Percentiles rank a stretch among this genome's conserved stretches.
Conservation (phyloP, 169 alveolate species). For the Plasmodium gaboni region DNA sequence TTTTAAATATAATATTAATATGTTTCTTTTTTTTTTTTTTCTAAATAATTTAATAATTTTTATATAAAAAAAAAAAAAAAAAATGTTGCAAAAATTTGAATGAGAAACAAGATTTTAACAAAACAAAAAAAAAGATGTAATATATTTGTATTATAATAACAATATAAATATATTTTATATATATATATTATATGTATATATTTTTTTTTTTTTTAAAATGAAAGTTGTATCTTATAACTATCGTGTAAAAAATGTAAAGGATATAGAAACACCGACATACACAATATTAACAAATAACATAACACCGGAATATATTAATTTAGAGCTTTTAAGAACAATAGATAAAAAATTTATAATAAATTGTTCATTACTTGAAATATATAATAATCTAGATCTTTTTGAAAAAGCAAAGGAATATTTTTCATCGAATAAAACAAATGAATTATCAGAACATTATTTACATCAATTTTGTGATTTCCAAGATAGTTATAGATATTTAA, state of each 20-base stretch:
- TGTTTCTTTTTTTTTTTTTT: too few species aligned
- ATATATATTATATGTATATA: neutral
- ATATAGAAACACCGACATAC: slow-evolving; percentile 62
- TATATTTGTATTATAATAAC: too few species aligned
- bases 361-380: slow-evolving; percentile 58
- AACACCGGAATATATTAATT: slow-evolving; percentile 55
- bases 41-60: too few species aligned
- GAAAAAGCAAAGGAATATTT: slow-evolving; percentile 60
- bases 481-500: slow-evolving; percentile 57
- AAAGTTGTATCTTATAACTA: slow-evolving; percentile 10
- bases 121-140: too few species aligned
- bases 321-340: slow-evolving; percentile 42
- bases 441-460: slow-evolving; percentile 1
- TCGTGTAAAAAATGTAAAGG: slow-evolving; percentile 29
- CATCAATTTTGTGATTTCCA: slow-evolving; percentile 49
- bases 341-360: slow-evolving; percentile 32
- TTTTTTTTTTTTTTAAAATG: neutral
- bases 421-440: slow-evolving; percentile 7
- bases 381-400: slow-evolving; percentile 45
- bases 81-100: too few species aligned
- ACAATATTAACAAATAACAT: slow-evolving; percentile 63
- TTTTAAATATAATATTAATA: too few species aligned
- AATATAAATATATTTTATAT: neutral
- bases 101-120: too few species aligned
- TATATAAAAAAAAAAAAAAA: too few species aligned